These are phyloP conservation scores for Wickerhamiella bombiphila DNA, from an alignment of 805 yeast species.

Conservation along the genomic window DNA sequence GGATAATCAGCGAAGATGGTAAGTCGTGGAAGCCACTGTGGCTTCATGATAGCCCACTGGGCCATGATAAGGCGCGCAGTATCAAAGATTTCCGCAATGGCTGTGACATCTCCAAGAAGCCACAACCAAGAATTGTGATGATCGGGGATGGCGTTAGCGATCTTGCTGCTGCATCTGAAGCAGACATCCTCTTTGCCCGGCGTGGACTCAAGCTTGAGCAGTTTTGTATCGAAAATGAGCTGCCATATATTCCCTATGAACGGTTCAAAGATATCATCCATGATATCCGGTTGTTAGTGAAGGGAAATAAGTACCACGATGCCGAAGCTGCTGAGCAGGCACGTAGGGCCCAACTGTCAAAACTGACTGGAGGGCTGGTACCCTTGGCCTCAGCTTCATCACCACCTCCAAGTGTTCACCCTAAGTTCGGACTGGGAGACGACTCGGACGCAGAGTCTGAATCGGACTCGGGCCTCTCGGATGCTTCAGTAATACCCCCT, in stretches of 20 bases:
- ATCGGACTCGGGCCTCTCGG: not conserved
- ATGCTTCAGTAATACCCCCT: not conserved
- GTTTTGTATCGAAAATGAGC: constrained; percentile 27
- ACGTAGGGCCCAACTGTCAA: constrained; percentile 12
- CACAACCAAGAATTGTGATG: constrained; percentile 35
- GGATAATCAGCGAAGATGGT: constrained; percentile 26
- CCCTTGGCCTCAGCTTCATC: constrained; percentile 11
- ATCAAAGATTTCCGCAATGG: constrained; percentile 25
- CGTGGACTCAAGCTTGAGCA: constrained; percentile 28
- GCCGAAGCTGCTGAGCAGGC: constrained; percentile 14
- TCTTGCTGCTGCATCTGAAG: constrained; percentile 31
- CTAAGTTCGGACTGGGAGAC: constrained; percentile 12
- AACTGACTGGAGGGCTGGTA: constrained; percentile 17
- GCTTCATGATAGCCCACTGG: constrained; percentile 30
- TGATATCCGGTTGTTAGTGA: constrained; percentile 22
- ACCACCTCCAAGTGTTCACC: not conserved
- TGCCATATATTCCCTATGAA: constrained; percentile 30
- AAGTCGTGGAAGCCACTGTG: constrained; percentile 27
- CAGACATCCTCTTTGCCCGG: constrained; percentile 32
- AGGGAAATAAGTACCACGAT: constrained; percentile 20
- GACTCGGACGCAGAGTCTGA: constrained; percentile 9
- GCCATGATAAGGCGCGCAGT: constrained; percentile 31
- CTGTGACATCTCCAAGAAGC: constrained; percentile 11
- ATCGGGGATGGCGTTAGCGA: constrained; percentile 46
- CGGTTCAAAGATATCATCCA: constrained; percentile 28